Base-by-base conservation (phyloP, 2,329 filamentous ascomycete genomes). In the Cryphonectria carpinicola region DNA sequence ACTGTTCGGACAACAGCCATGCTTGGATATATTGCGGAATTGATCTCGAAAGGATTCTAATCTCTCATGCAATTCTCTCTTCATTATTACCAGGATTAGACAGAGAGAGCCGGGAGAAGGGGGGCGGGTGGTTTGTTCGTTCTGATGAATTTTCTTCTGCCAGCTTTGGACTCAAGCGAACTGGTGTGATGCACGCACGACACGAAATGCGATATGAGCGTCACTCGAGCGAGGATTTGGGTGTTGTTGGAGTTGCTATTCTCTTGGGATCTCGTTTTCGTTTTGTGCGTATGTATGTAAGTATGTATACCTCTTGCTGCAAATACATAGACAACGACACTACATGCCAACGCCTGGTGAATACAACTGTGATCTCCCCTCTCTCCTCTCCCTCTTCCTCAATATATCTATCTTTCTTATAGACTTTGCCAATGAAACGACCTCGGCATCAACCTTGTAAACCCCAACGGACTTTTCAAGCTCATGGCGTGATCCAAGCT, bases 281-380 rank as follows among this genome's bases (percentile, higher is more conserved):
- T 35, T 11, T 39, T 39, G 37, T 49, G 41, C 17, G 43, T 46
- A 10, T 35, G 54, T 35, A 35, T 35, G 54, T 58, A n/a, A n/a
- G n/a, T n/a, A 35, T 32, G 17, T 39, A 39, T 61, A 61, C 58
- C 58, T 61, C 58, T 61, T 61, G 35, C 58, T 61, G 58, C 58
- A 39, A n/a, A 61, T 39, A 13, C 58, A 37, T 61, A 39, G 28
- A 61, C 35, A 19, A 49, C 35, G 32, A 39, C 32, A 39, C 19
- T 61, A 61, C 35, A n/a, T 39, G 32, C 58, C 32, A 25, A 25
- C 58, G 58, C 17, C 19, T 61, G 19, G 56, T 19, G n/a, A n/a
- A n/a, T 22, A n/a, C 19, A 61, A n/a, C 32, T 22, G 22, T 8
- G 35, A 1, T 4, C 32, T 13, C 58, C 14, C 22, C 3, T 19